Base-by-base conservation (phyloP, 1,284 basidiomycete genomes). In the Entoloma clypeatum region DNA sequence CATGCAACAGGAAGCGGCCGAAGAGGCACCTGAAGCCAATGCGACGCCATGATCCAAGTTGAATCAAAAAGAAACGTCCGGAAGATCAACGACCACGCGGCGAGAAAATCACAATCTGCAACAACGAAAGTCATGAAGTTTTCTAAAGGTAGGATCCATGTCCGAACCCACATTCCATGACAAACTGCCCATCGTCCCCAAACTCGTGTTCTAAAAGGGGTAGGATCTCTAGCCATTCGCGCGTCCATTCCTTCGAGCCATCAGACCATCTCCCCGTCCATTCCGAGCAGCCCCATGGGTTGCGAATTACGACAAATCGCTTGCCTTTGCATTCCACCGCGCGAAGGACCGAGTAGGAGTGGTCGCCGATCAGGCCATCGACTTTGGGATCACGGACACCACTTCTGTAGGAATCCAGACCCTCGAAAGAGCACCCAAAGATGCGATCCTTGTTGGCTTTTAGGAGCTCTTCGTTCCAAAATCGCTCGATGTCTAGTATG, bases 251-350 rank as follows among this genome's bases (percentile, higher is more conserved):
- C 47, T 68, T 72, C 4, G 69, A 69, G 1, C 74, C 73, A 51
- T 77, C 74, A 3, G 68, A 68, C 74, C 74, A 77, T 4, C 64
- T 60, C 0, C 75, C 75, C 1, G 60, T 71, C 73, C 74, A 75
- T 45, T 74, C 73, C 2, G 62, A 59, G 13, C 55, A 45, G 1
- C 72, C 73, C 71, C 70, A 75, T 0, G 74, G 74, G 47, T 76
- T 75, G 4, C 73, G 61, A 13, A 77, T 51, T 11, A 73, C 64
- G 2, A 75, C 57, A 43, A 75, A 75, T 4, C 67, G 59, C 48
- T 70, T 71, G 2, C 68, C 71, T 17, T 63, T 63, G 36, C 59
- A 60, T 50, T 76, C 71, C 3, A 70, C 62, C 4, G 67, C 69
- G 5, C 65, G 60, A 14, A 75, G 51, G n/a, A 76, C 65, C 2